Evolutionary conservation across 1,284 basidiomycete genomes (phyloP).

Genomic region (Exobasidium cylindrosporum): DNA sequence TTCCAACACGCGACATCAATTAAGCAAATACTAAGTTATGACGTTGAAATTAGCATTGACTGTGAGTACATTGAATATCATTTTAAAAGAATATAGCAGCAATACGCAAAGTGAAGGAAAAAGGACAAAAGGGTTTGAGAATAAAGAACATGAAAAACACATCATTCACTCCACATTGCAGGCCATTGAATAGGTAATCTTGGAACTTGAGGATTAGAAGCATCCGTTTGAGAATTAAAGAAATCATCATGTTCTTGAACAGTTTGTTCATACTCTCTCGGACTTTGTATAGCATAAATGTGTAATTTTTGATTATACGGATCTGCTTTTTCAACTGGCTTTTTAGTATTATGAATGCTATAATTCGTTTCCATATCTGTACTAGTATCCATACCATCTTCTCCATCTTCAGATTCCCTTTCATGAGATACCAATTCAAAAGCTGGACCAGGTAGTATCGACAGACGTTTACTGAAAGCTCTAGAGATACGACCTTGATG

Average conservation of each 20-base stretch:
- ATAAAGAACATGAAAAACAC: no score
- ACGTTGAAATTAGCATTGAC: no score
- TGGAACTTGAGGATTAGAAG: conserved; percentile 34
- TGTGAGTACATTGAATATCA: no score
- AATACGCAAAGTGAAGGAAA: no score
- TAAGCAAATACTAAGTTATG: no score
- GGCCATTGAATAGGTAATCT: conserved; percentile 26
- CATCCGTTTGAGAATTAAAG: conserved; percentile 31
- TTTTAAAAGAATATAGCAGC: no score
- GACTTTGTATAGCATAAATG: conserved; percentile 46
- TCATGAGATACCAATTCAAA: conserved; percentile 30
- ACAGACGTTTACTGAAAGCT: conserved; percentile 41
- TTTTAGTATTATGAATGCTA: not conserved
- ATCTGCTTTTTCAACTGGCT: conserved; percentile 9
- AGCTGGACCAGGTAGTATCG: conserved; percentile 43
- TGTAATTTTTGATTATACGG: conserved; percentile 38
- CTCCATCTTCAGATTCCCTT: conserved; percentile 10
- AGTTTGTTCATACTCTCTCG: conserved; percentile 48
- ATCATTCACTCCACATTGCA: conserved; percentile 9
- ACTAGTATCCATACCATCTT: conserved; percentile 7
- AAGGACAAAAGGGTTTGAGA: no score
- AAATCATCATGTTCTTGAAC: conserved; percentile 49
- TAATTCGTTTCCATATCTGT: not conserved
- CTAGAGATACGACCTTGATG: conserved; percentile 31
- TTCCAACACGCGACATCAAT: no score